Base-by-base conservation (phyloP, 148 eudicot species). In the Amaranthus cruentus region DNA sequence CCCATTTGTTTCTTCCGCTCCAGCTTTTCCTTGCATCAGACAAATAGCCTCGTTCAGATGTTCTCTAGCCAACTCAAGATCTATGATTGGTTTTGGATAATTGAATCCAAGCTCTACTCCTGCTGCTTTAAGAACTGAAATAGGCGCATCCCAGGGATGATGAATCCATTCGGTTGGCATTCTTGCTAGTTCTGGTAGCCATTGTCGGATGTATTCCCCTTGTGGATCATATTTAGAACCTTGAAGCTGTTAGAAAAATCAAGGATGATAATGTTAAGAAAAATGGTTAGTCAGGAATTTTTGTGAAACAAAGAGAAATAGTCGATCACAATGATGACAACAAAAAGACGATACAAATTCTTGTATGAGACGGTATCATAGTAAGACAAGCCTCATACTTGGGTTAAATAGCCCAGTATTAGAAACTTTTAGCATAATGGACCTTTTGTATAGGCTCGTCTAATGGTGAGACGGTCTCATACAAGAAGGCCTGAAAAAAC, bases 101-200 rank as follows among this genome's bases (percentile, higher is more conserved):
- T 95, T 95, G 42, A 70, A 52, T 63, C 99, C 99, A 46, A 95
- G 68, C 55, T 95, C 99, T 11, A 95, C 89, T 67, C 99, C 99
- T 46, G 99, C 90, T 43, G 94, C 79, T 86, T 70, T 85, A 8
- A 95, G 96, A 62, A 91, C 89, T 13, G 83, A 54, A 48, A 50
- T 49, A 66, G 99, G 96, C 9, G 97, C 96, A 72, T 95, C 85
- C 96, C 96, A 95, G 11, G 99, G 99, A 81, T 95, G 97, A 82
- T 95, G 99, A 80, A 95, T 95, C 97, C 97, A 95, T 50, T 90
- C 99, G 0, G 93, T 75, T 66, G 99, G 99, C 93, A 95, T 81
- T 76, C 99, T 85, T 51, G 99, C 87, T 10, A 95, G 87, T 80
- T 91, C 99, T 6, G 99, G 99, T 47, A 95, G 78, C 99, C 99